These are phyloP conservation scores for Heliocybe sulcata DNA, from an alignment of 1,284 basidiomycete species.

Conservation along the genomic window DNA sequence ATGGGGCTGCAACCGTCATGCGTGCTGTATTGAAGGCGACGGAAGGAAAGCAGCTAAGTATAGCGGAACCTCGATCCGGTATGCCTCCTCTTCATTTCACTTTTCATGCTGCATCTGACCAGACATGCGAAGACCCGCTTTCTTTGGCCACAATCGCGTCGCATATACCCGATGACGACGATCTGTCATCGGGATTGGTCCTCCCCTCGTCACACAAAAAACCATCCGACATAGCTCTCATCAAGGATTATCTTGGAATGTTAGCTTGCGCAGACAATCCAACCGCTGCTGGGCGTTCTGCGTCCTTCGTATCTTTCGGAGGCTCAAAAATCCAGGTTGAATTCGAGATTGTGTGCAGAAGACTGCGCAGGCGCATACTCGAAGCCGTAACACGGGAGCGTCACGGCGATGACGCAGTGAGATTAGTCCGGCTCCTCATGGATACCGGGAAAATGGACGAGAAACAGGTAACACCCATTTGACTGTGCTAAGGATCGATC, in stretches of 20 bases:
- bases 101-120: constrained; percentile 1
- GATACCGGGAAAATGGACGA: constrained; percentile 96
- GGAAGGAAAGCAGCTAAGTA: constrained; percentile 51
- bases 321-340: constrained; percentile 75
- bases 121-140: constrained; percentile 41
- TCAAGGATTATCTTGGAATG: constrained; percentile 74
- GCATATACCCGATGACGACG: constrained; percentile 53
- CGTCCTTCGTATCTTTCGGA: constrained; percentile 63
- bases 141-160: constrained; percentile 53
- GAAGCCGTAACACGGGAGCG: constrained; percentile 80
- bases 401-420: constrained; percentile 81
- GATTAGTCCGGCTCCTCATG: constrained; percentile 78
- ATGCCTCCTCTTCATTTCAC: constrained; percentile 11
- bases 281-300: constrained; percentile 56
- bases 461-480: constrained; percentile 63
- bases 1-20: constrained; percentile 64
- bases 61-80: constrained; percentile 66
- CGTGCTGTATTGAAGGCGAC: constrained; percentile 65
- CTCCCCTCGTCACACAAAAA: constrained; percentile 42
- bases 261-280: constrained; percentile 77
- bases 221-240: constrained; percentile 46
- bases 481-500: background rate
- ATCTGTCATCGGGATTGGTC: constrained; percentile 50
- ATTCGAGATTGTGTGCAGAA: constrained; percentile 69
- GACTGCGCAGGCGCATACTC: constrained; percentile 68